A percentile compares a stretch with the other conserved stretches of the same genome.
These are phyloP conservation scores for Volvox carteri DNA, from an alignment of 163 green algal genomes.

Conservation along the genomic window DNA sequence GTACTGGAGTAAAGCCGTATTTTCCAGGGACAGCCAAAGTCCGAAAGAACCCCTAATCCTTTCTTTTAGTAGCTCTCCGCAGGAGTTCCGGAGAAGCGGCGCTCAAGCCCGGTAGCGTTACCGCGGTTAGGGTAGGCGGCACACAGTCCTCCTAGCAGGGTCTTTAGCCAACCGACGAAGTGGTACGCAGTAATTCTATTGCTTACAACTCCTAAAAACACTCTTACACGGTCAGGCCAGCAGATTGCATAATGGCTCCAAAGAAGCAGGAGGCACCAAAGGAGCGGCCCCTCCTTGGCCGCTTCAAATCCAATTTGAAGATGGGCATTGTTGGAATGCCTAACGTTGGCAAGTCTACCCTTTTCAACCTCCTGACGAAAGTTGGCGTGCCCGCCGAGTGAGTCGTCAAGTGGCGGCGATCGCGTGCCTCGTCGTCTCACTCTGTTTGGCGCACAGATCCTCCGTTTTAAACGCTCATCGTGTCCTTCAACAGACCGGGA, in stretches of 20 bases:
- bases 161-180: no score
- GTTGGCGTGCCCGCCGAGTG: constrained; percentile 90
- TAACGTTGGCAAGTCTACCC: constrained; percentile 95
- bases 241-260: constrained; percentile 71
- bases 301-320: constrained; percentile 94
- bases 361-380: constrained; percentile 95
- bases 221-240: not conserved
- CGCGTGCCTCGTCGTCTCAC: not conserved
- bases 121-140: no score
- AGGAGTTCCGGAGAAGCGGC: not conserved
- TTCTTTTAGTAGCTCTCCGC: not conserved
- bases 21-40: not conserved
- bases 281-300: constrained; percentile 91
- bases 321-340: constrained; percentile 95
- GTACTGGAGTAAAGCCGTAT: constrained; percentile 7
- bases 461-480: not conserved
- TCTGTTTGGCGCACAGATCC: not conserved
- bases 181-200: no score
- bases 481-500: not conserved
- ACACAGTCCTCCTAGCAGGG: no score
- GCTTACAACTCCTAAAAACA: no score
- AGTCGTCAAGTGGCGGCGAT: constrained; percentile 20
- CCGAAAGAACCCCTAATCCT: not conserved
- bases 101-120: no score
- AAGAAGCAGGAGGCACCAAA: constrained; percentile 88